A percentile compares a stretch with the other conserved stretches of the same genome.
phyloP scores from a whole-genome alignment of 805 yeast genomes.

The Yamadazyma philogaea region DNA sequence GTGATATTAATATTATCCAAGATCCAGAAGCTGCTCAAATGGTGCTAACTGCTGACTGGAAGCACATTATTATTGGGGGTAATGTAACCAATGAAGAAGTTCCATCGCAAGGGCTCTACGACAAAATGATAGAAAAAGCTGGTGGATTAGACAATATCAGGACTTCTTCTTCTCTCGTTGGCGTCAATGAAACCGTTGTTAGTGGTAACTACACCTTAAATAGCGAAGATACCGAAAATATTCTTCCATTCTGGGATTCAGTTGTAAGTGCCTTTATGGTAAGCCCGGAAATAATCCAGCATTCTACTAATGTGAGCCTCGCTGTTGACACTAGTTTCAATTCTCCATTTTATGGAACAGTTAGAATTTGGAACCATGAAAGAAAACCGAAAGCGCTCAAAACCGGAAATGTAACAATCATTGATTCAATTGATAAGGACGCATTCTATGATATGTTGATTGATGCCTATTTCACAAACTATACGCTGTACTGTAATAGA shows the following conservation, averaged over 20 bases:
- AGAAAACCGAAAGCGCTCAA: conserved; percentile 33
- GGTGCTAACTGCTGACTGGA: conserved; percentile 41
- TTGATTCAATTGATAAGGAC: conserved; percentile 29
- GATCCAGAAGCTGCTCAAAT: conserved; percentile 48
- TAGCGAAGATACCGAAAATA: conserved; percentile 25
- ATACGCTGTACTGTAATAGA: conserved; percentile 34
- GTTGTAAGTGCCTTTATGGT: conserved; percentile 38
- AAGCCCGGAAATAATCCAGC: conserved; percentile 32
- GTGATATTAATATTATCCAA: conserved; percentile 42
- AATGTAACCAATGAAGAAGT: conserved; percentile 40
- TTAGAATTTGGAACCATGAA: conserved; percentile 37
- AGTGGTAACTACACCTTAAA: conserved; percentile 32
- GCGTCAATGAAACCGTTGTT: conserved; percentile 27
- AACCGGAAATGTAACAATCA: conserved; percentile 36
- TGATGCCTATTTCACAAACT: conserved; percentile 32
- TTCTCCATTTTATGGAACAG: conserved; percentile 42
- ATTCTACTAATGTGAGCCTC: conserved; percentile 26
- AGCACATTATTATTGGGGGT: conserved; percentile 36
- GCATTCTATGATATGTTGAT: conserved; percentile 28
- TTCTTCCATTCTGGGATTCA: conserved; percentile 44
- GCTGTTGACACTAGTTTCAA: conserved; percentile 40
- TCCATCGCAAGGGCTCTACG: conserved; percentile 37
- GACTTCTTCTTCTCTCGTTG: conserved; percentile 25
- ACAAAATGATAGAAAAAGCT: conserved; percentile 33
- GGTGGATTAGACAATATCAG: conserved; percentile 29